Evolutionary conservation across 2,329 filamentous ascomycete genomes (phyloP).

Genomic region (Chaetomiaceae sp.): DNA sequence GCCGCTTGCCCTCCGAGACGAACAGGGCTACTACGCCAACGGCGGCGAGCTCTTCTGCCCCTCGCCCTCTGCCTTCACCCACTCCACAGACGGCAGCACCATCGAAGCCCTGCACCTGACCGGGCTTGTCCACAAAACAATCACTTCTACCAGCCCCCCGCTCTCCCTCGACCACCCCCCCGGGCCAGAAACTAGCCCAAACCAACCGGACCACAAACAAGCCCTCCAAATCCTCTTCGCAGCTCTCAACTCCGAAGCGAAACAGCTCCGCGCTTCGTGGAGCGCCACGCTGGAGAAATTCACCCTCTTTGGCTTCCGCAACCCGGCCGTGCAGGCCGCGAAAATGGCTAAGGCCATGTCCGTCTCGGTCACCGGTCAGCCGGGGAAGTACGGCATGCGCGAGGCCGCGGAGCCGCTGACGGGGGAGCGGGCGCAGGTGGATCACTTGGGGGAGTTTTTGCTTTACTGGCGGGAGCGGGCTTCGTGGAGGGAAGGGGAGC

Average conservation of each 20-base stretch:
- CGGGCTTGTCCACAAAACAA: neutral
- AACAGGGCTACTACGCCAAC: constrained; percentile 2
- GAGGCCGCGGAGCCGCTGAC: neutral
- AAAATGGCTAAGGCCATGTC: no score
- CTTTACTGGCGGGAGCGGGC: constrained; percentile 1
- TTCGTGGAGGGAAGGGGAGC: neutral
- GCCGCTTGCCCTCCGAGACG: neutral
- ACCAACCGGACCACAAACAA: no score
- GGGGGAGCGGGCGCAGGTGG: neutral
- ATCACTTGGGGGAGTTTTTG: neutral
- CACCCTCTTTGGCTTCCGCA: neutral
- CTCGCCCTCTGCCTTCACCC: neutral
- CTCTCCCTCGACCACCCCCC: neutral
- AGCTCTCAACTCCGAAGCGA: neutral
- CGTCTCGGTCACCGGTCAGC: neutral
- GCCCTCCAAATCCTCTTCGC: neutral
- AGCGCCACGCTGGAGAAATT: neutral
- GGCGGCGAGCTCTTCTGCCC: constrained; percentile 2
- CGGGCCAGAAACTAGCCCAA: no score
- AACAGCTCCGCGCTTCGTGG: neutral
- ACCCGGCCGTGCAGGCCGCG: neutral
- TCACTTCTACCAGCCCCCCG: neutral
- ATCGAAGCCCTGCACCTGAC: no score
- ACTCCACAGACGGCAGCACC: neutral
- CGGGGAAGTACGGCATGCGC: neutral